phyloP scores from a whole-genome alignment of 441 rosid species.

The Sinapis alba region DNA sequence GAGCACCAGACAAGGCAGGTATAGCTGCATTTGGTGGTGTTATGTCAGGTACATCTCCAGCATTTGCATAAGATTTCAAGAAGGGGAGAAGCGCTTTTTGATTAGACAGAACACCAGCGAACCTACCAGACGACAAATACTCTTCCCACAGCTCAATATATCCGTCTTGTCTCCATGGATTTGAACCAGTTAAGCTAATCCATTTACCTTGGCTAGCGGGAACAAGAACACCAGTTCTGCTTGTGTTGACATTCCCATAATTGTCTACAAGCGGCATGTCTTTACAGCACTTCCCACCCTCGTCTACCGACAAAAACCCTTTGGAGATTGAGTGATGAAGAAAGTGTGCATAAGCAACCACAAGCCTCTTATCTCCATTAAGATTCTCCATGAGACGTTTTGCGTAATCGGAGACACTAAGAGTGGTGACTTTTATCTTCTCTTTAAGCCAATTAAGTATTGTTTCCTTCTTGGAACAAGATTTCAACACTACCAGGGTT shows the following conservation, averaged over 20 bases:
- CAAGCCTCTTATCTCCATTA: constrained; percentile 43
- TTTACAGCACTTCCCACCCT: constrained; percentile 41
- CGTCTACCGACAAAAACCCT: constrained; percentile 21
- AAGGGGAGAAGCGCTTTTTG: constrained; percentile 46
- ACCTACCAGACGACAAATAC: constrained; percentile 42
- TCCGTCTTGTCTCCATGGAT: constrained; percentile 54
- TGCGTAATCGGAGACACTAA: constrained; percentile 43
- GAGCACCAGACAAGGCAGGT: constrained; percentile 55
- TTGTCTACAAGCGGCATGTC: constrained; percentile 63
- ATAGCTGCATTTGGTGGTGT: constrained; percentile 59
- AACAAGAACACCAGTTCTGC: constrained; percentile 51
- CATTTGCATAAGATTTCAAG: constrained; percentile 37
- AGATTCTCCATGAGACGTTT: constrained; percentile 27
- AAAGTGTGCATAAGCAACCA: constrained; percentile 55
- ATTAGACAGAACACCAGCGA: constrained; percentile 45
- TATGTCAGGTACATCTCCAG: constrained; percentile 59
- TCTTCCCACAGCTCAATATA: constrained; percentile 60
- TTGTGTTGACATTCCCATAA: constrained; percentile 43
- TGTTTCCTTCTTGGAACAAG: constrained; percentile 21
- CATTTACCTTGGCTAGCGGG: constrained; percentile 75
- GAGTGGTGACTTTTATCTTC: constrained; percentile 17
- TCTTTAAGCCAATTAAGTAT: constrained; percentile 47
- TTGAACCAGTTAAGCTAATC: constrained; percentile 53
- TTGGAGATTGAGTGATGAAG: constrained; percentile 43
- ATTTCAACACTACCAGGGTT: constrained; percentile 38